These are phyloP conservation scores for Santalum album DNA, from an alignment of 164 flowering plant genomes.

Conservation along the genomic window DNA sequence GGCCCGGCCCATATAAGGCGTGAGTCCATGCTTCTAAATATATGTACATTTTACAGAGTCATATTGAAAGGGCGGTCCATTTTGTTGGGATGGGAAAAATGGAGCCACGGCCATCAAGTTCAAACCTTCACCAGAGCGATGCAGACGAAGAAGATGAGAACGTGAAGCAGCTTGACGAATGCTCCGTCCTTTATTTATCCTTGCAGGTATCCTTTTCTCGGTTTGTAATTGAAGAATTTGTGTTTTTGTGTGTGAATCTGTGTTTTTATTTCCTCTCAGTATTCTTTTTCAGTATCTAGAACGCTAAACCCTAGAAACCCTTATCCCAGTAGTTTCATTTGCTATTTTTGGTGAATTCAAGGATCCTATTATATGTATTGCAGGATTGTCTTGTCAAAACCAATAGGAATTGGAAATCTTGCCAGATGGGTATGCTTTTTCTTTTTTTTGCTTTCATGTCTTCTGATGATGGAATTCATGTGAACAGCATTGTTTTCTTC, in stretches of 20 bases:
- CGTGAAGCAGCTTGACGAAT: constrained; percentile 79
- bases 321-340: too few relatives aligned
- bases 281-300: constrained; percentile 4
- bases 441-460: too few relatives aligned
- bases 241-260: neutral
- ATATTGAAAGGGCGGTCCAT: too few relatives aligned
- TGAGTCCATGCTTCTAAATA: too few relatives aligned
- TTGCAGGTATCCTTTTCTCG: constrained; percentile 45
- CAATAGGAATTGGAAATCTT: constrained; percentile 75
- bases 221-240: too few relatives aligned
- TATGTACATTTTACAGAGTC: too few relatives aligned
- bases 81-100: too few relatives aligned
- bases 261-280: neutral
- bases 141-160: constrained; percentile 80
- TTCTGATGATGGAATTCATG: too few relatives aligned
- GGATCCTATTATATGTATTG: constrained; percentile 7
- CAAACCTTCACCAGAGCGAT: constrained; percentile 47
- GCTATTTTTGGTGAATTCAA: neutral
- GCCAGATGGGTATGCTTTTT: constrained; percentile 49
- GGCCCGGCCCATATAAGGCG: too few relatives aligned
- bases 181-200: constrained; percentile 59
- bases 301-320: constrained; percentile 25
- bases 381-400: constrained; percentile 71
- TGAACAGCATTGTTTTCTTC: too few relatives aligned
- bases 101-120: constrained; percentile 8